These are phyloP conservation scores for Nelumbo lutea DNA, from an alignment of 164 flowering plant species.

Conservation along the genomic window DNA sequence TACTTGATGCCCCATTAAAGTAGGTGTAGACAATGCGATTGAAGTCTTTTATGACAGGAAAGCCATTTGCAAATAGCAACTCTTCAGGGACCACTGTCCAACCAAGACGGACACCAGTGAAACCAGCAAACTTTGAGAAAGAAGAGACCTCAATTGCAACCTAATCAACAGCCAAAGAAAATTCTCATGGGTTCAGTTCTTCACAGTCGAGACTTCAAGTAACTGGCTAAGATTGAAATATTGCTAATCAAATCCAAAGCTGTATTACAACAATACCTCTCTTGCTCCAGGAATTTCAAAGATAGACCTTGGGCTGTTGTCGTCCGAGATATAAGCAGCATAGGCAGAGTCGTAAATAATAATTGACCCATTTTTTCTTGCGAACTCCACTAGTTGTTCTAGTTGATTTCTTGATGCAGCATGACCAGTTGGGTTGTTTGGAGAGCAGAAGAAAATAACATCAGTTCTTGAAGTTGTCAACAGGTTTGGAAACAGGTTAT, in stretches of 20 bases:
- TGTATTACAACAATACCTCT: conserved; percentile 37
- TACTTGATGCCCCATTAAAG: conserved; percentile 69
- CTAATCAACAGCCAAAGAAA: conserved; percentile 14
- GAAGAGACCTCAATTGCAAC: conserved; percentile 78
- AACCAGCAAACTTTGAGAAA: conserved; percentile 73
- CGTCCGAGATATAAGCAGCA: conserved; percentile 66
- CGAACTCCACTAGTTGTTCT: conserved; percentile 64
- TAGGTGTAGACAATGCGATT: conserved; percentile 60
- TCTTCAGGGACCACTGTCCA: conserved; percentile 76
- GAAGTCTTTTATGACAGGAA: conserved; percentile 54
- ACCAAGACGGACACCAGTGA: conserved; percentile 75
- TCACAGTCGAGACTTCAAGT: too few relatives aligned
- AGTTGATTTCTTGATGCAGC: conserved; percentile 69
- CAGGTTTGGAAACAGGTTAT: conserved; percentile 69
- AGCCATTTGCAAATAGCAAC: conserved; percentile 54
- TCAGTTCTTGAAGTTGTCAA: conserved; percentile 45
- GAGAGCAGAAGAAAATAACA: conserved; percentile 87
- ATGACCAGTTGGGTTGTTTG: conserved; percentile 88
- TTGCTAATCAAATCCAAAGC: too few relatives aligned
- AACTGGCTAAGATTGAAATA: too few relatives aligned
- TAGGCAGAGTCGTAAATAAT: conserved; percentile 81
- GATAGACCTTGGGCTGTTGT: conserved; percentile 55
- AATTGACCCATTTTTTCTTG: conserved; percentile 70
- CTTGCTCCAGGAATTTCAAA: conserved; percentile 81
- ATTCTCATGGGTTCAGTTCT: too few relatives aligned